These are phyloP conservation scores for Chenopodium berlandieri DNA, from an alignment of 148 eudicot genomes.

Conservation along the genomic window DNA sequence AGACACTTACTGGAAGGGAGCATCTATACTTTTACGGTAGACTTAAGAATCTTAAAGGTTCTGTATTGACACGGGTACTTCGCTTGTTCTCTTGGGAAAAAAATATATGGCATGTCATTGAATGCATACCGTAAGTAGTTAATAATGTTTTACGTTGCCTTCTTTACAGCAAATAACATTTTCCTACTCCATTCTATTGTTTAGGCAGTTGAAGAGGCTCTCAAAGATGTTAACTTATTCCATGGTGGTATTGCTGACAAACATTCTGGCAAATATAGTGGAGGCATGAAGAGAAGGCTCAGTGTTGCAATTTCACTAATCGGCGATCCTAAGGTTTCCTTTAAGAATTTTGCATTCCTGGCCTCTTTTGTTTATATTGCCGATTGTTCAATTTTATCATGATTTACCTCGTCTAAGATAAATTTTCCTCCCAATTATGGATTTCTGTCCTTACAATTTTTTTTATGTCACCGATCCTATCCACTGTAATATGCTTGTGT, in stretches of 20 bases:
- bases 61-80: constrained; percentile 15
- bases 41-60: constrained; percentile 75
- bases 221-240: constrained; percentile 56
- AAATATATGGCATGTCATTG: too few relatives aligned
- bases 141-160: not conserved
- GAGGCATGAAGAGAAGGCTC: constrained; percentile 89
- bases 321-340: constrained; percentile 65
- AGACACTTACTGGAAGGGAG: constrained; percentile 76
- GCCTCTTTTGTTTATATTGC: too few relatives aligned
- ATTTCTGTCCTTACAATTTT: not conserved
- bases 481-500: not conserved
- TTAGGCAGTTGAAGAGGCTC: constrained; percentile 77
- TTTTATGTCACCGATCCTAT: not conserved
- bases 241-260: constrained; percentile 68
- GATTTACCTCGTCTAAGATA: too few relatives aligned
- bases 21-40: constrained; percentile 86
- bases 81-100: not conserved
- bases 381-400: not conserved
- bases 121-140: not conserved
- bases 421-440: not conserved
- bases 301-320: constrained; percentile 82
- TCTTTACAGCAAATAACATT: not conserved
- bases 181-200: not conserved
- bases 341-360: too few relatives aligned
- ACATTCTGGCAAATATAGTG: constrained; percentile 67